phyloP scores from a whole-genome alignment of 176 grass and related monocot genomes.

The Miscanthus lutarioriparius region DNA sequence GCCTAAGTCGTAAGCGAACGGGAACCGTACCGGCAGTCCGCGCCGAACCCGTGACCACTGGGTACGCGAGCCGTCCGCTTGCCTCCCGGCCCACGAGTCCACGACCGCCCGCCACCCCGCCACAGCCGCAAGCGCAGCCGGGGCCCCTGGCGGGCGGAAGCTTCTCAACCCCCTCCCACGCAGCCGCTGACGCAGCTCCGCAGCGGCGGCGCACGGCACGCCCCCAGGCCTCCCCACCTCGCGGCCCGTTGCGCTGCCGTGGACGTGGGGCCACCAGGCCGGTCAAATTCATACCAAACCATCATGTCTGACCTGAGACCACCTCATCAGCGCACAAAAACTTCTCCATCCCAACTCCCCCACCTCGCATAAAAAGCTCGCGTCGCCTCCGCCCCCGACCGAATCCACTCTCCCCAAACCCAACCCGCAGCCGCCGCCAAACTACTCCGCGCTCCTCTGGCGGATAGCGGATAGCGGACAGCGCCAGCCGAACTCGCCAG shows the following conservation, averaged over 20 bases:
- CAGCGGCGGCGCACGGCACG: background rate
- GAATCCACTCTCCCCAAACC: slow-evolving; percentile 1
- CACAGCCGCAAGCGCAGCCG: background rate
- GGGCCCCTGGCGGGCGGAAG: background rate
- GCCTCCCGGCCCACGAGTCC: too few relatives aligned
- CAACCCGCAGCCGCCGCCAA: background rate
- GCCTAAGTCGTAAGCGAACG: background rate
- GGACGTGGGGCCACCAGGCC: slow-evolving; percentile 4
- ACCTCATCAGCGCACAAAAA: background rate
- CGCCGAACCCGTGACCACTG: background rate
- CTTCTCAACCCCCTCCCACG: slow-evolving; percentile 30
- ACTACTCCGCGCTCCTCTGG: background rate
- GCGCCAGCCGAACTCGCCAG: too few relatives aligned
- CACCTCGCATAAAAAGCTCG: slow-evolving; percentile 16
- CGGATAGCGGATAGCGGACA: too few relatives aligned
- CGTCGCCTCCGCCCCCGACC: slow-evolving; percentile 29
- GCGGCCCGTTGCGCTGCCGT: slow-evolving; percentile 8
- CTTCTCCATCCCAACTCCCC: background rate
- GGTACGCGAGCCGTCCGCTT: background rate
- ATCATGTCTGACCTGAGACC: background rate
- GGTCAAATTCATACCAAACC: slow-evolving; percentile 29
- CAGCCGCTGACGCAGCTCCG: slow-evolving; percentile 36
- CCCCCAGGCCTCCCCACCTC: background rate
- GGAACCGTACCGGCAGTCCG: background rate
- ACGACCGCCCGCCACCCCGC: background rate